Percentiles rank a stretch among this genome's conserved stretches.
phyloP scores from a whole-genome alignment of 1,284 basidiomycete species.

The Melampsora americana region DNA sequence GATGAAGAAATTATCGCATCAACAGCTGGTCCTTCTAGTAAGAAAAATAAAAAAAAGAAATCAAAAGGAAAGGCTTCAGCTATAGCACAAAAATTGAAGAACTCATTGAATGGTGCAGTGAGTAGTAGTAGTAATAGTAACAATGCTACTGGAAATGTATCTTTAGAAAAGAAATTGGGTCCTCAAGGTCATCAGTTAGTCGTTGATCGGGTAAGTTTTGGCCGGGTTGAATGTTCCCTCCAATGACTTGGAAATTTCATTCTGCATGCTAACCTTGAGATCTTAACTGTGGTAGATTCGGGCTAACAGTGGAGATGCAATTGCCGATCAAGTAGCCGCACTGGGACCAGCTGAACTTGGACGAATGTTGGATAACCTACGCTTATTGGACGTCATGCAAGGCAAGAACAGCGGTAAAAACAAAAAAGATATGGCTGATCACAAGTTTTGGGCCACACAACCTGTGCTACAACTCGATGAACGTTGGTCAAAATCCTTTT shows the following conservation, averaged over 20 bases:
- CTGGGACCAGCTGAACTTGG: slow-evolving; percentile 26
- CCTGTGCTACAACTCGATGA: slow-evolving; percentile 82
- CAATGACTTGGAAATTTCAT: background rate
- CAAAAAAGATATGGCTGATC: slow-evolving; percentile 65
- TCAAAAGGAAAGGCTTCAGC: slow-evolving; percentile 34
- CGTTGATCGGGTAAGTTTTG: slow-evolving; percentile 24
- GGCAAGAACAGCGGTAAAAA: slow-evolving; percentile 44
- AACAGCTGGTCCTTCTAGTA: slow-evolving; percentile 9
- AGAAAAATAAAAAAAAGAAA: slow-evolving; percentile 42
- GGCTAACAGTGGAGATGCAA: slow-evolving; percentile 18
- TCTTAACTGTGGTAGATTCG: slow-evolving; percentile 14
- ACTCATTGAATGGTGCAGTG: background rate
- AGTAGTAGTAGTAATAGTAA: background rate
- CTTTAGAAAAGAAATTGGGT: slow-evolving; percentile 12
- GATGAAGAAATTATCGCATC: slow-evolving; percentile 18
- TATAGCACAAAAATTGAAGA: background rate
- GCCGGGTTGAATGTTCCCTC: too few species aligned
- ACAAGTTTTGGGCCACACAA: slow-evolving; percentile 97
- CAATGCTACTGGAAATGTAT: background rate
- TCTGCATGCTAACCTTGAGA: background rate
- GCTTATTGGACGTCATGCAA: slow-evolving; percentile 44
- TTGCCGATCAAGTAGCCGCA: slow-evolving; percentile 36
- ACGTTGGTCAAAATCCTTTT: slow-evolving; percentile 42
- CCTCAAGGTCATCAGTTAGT: slow-evolving; percentile 24
- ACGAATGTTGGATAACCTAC: slow-evolving; percentile 24